A percentile compares a stretch with the other conserved stretches of the same genome.
These are phyloP conservation scores for Elsinoe perseae DNA, from an alignment of 2,329 filamentous ascomycete genomes.

Conservation along the genomic window DNA sequence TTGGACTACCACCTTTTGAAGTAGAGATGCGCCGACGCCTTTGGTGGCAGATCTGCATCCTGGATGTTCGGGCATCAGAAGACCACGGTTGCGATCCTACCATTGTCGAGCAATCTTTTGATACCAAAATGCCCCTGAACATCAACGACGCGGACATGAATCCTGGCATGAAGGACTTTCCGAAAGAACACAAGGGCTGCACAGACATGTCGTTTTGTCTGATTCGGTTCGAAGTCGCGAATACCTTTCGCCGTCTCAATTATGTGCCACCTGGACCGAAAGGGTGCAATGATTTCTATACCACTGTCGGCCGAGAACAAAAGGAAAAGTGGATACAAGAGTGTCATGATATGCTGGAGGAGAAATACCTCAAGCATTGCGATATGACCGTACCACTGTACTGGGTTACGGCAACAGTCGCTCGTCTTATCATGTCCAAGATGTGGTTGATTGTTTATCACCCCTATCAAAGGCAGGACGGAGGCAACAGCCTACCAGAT, in stretches of 20 bases:
- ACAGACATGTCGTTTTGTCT: constrained; percentile 53
- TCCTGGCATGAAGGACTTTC: constrained; percentile 43
- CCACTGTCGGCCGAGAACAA: constrained; percentile 38
- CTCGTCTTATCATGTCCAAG: constrained; percentile 66
- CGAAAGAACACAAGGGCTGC: constrained; percentile 43
- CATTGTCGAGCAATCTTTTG: constrained; percentile 51
- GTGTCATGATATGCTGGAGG: constrained; percentile 40
- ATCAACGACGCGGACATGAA: constrained; percentile 48
- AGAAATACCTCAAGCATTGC: constrained; percentile 43
- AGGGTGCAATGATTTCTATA: constrained; percentile 37
- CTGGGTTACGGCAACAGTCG: constrained; percentile 61
- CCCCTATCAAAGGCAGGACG: constrained; percentile 56
- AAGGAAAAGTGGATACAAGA: constrained; percentile 46
- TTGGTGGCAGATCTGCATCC: constrained; percentile 43
- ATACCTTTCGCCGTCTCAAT: constrained; percentile 40
- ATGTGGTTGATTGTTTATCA: constrained; percentile 72
- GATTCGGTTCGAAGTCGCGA: constrained; percentile 46
- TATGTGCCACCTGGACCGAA: constrained; percentile 38
- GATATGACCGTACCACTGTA: constrained; percentile 53
- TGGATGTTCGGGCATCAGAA: constrained; percentile 55
- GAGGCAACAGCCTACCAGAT: constrained; percentile 49
- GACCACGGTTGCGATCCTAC: constrained; percentile 57
- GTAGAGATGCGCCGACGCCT: constrained; percentile 43
- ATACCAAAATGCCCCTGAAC: constrained; percentile 53
- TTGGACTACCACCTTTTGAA: constrained; percentile 51